Conservation (phyloP, 306 rosid species). For the Lathyrus aphaca region DNA sequence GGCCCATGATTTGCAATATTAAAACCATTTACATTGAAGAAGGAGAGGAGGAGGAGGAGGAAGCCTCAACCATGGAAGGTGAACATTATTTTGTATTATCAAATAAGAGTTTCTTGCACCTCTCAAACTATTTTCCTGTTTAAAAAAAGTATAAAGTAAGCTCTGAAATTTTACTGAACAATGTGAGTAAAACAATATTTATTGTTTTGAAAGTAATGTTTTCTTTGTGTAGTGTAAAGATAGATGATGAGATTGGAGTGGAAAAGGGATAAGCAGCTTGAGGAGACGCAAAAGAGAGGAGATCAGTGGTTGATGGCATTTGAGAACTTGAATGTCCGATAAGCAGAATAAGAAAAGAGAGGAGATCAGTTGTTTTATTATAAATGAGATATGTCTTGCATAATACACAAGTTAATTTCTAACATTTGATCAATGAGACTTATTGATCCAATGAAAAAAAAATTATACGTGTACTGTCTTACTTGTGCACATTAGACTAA, state of each 20-base stretch:
- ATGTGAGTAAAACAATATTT: neutral
- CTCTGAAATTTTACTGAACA: neutral
- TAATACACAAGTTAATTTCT: too few relatives aligned
- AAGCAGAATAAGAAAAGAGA: too few relatives aligned
- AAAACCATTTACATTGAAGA: neutral
- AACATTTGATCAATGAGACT: too few relatives aligned
- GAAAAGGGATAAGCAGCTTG: neutral
- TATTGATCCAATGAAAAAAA: too few relatives aligned
- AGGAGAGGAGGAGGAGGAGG: neutral
- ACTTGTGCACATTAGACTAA: too few relatives aligned
- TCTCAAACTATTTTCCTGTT: neutral
- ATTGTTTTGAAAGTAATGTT: neutral
- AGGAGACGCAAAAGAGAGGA: neutral
- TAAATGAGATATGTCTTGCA: too few relatives aligned
- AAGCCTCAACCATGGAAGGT: neutral
- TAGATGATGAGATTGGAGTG: neutral
- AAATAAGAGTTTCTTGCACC: neutral
- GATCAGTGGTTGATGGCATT: neutral
- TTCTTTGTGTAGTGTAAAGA: neutral
- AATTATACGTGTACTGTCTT: too few relatives aligned
- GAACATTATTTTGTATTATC: neutral
- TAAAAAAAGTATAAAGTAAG: neutral
- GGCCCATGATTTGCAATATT: slow-evolving; percentile 15
- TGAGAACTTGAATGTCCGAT: too few relatives aligned
- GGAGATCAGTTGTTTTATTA: too few relatives aligned